phyloP scores from a whole-genome alignment of 228 moss, liverwort and hornwort genomes.

The Sphagnum magellanicum region DNA sequence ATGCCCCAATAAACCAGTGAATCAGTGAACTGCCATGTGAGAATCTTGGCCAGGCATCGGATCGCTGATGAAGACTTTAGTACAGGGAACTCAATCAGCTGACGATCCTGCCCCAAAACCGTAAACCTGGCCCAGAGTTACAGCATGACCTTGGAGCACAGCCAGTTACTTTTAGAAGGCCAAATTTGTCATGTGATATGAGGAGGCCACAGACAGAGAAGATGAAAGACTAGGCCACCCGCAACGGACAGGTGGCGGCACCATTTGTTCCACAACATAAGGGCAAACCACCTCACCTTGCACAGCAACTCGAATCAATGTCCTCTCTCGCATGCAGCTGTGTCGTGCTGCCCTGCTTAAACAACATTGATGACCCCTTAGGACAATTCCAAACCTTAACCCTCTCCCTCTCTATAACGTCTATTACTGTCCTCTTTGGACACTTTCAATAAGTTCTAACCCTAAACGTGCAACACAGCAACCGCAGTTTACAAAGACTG shows the following conservation, averaged over 20 bases:
- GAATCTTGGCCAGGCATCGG: too few species aligned
- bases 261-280: constrained; percentile 30
- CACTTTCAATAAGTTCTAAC: neutral
- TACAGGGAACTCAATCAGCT: constrained; percentile 22
- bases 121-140: neutral
- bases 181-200: constrained; percentile 8
- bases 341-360: constrained; percentile 99
- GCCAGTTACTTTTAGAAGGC: constrained; percentile 48
- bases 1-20: constrained; percentile 45
- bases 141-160: constrained; percentile 29
- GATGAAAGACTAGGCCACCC: neutral
- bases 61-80: constrained; percentile 22
- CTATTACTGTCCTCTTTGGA: constrained; percentile 7
- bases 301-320: constrained; percentile 96
- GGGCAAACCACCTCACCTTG: constrained; percentile 99
- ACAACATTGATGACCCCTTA: constrained; percentile 99
- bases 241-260: constrained; percentile 18
- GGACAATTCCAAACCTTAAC: constrained; percentile 93
- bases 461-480: neutral
- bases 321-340: constrained; percentile 99
- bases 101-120: neutral
- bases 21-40: constrained; percentile 19
- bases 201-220: constrained; percentile 5
- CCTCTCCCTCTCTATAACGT: constrained; percentile 36
- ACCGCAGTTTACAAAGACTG: constrained; percentile 23